Evolutionary conservation across 2,329 filamentous ascomycete species (phyloP).

Genomic region (Aspergillus latus): DNA sequence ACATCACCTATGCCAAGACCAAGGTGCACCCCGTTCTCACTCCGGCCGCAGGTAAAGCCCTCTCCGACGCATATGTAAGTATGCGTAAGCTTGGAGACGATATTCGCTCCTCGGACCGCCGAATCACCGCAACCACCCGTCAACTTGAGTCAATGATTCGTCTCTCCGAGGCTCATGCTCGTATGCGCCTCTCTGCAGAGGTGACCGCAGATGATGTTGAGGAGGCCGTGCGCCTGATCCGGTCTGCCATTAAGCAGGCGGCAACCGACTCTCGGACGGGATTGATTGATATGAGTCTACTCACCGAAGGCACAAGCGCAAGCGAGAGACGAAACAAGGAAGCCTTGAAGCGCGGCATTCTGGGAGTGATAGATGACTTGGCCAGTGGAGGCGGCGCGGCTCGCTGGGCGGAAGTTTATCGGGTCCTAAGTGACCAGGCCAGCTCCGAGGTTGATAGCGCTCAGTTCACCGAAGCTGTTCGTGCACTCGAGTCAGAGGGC

Average conservation of each 20-base stretch:
- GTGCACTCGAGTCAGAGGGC: conserved; percentile 80
- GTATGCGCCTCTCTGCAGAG: conserved; percentile 80
- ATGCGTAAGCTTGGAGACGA: conserved; percentile 93
- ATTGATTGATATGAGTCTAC: conserved; percentile 91
- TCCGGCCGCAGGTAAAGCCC: conserved; percentile 74
- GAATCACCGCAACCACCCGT: conserved; percentile 94
- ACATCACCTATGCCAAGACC: conserved; percentile 93
- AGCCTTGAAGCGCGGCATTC: conserved; percentile 78
- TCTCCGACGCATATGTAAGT: conserved; percentile 83
- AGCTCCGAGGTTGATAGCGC: conserved; percentile 67
- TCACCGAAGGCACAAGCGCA: conserved; percentile 90
- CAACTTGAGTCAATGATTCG: conserved; percentile 99
- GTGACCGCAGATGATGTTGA: conserved; percentile 81
- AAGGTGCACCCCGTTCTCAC: conserved; percentile 82
- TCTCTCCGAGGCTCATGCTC: conserved; percentile 91
- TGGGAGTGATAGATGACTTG: conserved; percentile 77
- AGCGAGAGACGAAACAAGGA: conserved; percentile 79
- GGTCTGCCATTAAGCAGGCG: conserved; percentile 89
- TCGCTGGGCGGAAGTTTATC: conserved; percentile 74
- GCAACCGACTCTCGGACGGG: conserved; percentile 91
- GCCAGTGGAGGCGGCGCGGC: conserved; percentile 65
- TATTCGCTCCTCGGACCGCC: conserved; percentile 83
- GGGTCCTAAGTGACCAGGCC: conserved; percentile 69
- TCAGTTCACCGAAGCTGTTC: conserved; percentile 82
- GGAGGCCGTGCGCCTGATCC: conserved; percentile 90